Evolutionary conservation across 2,329 filamentous ascomycete genomes (phyloP).

Genomic region (Hypoxylon sp.): DNA sequence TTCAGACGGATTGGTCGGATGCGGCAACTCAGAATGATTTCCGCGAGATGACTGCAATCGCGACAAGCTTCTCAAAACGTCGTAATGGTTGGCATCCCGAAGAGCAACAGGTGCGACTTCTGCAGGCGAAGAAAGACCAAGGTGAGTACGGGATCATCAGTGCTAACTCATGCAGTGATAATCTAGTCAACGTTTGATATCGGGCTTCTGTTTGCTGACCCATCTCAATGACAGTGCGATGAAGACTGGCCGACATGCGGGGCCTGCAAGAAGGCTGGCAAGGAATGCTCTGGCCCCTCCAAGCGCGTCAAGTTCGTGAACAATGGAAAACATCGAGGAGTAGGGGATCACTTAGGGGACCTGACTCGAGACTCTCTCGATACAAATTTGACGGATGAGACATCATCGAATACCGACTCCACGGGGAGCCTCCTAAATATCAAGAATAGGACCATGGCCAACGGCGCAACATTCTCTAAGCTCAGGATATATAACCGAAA

Average conservation of each 20-base stretch:
- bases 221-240: slow-evolving; percentile 20
- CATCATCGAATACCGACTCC: not conserved
- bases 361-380: not conserved
- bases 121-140: slow-evolving; percentile 36
- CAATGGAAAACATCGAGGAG: slow-evolving; percentile 22
- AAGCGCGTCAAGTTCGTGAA: slow-evolving; percentile 28
- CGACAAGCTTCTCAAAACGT: slow-evolving; percentile 13
- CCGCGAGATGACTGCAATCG: not conserved
- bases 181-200: not conserved
- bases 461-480: slow-evolving; percentile 34
- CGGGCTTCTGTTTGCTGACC: slow-evolving; percentile 13
- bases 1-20: not conserved
- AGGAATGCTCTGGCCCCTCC: slow-evolving; percentile 30
- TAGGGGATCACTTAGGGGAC: not conserved
- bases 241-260: slow-evolving; percentile 35
- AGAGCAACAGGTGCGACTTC: slow-evolving; percentile 33
- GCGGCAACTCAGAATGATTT: not conserved
- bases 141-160: slow-evolving; percentile 14
- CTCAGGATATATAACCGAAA: slow-evolving; percentile 17
- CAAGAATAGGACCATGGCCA: slow-evolving; percentile 24
- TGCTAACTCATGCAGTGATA: not conserved
- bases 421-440: slow-evolving; percentile 12
- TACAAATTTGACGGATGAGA: not conserved
- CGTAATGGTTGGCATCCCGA: slow-evolving; percentile 33
- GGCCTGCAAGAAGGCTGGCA: slow-evolving; percentile 32